Evolutionary conservation across 164 flowering plant species (phyloP).

Genomic region (Akebia trifoliata): DNA sequence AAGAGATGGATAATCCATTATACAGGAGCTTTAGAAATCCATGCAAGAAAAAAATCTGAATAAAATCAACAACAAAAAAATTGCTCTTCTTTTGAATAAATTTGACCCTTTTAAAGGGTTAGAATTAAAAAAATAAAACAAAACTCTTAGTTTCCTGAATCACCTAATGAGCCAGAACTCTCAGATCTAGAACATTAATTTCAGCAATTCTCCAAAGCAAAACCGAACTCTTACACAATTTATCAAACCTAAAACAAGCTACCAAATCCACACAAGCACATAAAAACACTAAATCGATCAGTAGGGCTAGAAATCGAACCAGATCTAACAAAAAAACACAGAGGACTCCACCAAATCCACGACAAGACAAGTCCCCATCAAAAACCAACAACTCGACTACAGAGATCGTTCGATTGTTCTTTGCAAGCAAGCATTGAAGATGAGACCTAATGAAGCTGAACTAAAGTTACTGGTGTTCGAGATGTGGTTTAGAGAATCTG

Average conservation of each 20-base stretch:
- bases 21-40: no score
- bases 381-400: background rate
- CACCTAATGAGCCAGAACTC: background rate
- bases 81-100: background rate
- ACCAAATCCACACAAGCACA: background rate
- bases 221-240: background rate
- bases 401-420: no score
- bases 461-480: no score
- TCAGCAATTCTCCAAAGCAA: background rate
- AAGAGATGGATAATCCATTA: no score
- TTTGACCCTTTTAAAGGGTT: no score
- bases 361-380: background rate
- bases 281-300: background rate
- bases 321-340: conserved; percentile 7
- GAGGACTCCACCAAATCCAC: background rate
- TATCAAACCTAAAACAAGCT: background rate
- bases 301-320: background rate
- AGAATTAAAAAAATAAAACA: background rate
- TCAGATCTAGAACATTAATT: background rate
- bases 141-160: background rate
- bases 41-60: background rate
- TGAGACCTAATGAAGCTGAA: no score
- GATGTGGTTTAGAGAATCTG: background rate
- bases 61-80: background rate
- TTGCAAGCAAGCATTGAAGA: no score